Evolutionary conservation across 2,329 filamentous ascomycete genomes (phyloP), one percentile per base, ranked within the genome.

Genomic region (Alternaria angustiovoidea): DNA sequence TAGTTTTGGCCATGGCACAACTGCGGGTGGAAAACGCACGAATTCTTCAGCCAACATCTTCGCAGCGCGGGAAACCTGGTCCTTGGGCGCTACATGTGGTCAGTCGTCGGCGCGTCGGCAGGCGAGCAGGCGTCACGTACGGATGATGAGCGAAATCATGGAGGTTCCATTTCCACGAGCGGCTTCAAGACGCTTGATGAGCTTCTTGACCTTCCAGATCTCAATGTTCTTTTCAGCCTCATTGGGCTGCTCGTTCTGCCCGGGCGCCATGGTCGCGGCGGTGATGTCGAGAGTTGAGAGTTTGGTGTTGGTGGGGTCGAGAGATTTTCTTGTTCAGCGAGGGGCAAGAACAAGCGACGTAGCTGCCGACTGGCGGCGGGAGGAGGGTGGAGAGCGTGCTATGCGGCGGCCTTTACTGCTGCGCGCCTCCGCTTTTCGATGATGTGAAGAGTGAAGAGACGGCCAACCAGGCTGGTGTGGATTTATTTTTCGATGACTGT

Each of bases 21-120:
- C 24, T 26, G 30, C 11, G 30, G 30, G 30, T 32, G 30, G 30
- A 16, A 36, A 16, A 36, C 32, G 32, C 32, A 36, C 32, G 79
- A 95, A 97, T 92, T 97, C 94, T 97, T 99, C 95, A 85, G 96
- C 96, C 90, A 99, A 91, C 95, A 99, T 99, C 88, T 98, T 98
- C 62, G 95, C 92, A 56, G 92, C 91, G 76, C 94, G 91, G 46
- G 95, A 98, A 67, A 99, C 88, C 84, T 99, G 95, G 81, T 97
- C 94, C 88, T 99, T 99, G 72, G 95, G 95, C 62, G 95, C 93
- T 96, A 75, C 58, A 48, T 67, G 74, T 51, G 7, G 69, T 68
- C 56, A 70, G 74, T 72, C 51, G 65, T 62, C 36, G 38, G 64
- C 36, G 39, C 34, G 34, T 46, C n/a, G 9, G 12, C 18, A 11